These are phyloP conservation scores for Meyerozyma elateridarum DNA, from an alignment of 1,139 yeast genomes.

Conservation along the genomic window DNA sequence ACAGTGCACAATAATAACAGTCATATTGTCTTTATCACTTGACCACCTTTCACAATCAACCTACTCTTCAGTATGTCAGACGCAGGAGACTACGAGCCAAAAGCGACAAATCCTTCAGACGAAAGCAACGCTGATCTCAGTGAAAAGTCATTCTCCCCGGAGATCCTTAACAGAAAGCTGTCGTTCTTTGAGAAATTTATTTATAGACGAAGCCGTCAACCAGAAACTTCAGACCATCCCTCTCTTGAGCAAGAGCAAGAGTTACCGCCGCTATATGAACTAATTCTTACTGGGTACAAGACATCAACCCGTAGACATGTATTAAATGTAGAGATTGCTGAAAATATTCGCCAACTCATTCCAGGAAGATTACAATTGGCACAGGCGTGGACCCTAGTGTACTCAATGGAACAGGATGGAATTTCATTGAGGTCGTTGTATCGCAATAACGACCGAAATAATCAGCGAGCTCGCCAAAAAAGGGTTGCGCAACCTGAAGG, in stretches of 20 bases:
- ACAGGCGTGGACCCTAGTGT: constrained; percentile 72
- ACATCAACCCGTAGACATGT: constrained; percentile 53
- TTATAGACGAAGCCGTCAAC: too few relatives aligned
- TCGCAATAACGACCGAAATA: constrained; percentile 30
- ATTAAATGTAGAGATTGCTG: constrained; percentile 58
- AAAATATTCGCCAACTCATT: constrained; percentile 63
- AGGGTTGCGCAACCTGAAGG: constrained; percentile 18
- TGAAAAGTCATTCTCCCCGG: too few relatives aligned
- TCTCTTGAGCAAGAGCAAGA: constrained; percentile 1
- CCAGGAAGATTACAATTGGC: constrained; percentile 77
- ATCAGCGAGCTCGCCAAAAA: constrained; percentile 24
- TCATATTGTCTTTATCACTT: too few relatives aligned
- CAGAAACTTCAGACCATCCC: too few relatives aligned
- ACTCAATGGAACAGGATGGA: constrained; percentile 89
- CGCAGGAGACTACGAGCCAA: too few relatives aligned
- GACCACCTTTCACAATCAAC: too few relatives aligned
- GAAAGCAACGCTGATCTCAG: too few relatives aligned
- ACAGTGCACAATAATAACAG: too few relatives aligned
- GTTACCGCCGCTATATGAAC: constrained; percentile 33
- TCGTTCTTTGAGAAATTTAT: too few relatives aligned
- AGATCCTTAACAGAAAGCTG: too few relatives aligned
- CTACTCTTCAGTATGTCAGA: too few relatives aligned
- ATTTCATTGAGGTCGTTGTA: constrained; percentile 77
- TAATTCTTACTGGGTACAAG: constrained; percentile 50
- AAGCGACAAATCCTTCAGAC: too few relatives aligned